Evolutionary conservation across 306 rosid species (phyloP).

Genomic region (Cucurbita pepo): DNA sequence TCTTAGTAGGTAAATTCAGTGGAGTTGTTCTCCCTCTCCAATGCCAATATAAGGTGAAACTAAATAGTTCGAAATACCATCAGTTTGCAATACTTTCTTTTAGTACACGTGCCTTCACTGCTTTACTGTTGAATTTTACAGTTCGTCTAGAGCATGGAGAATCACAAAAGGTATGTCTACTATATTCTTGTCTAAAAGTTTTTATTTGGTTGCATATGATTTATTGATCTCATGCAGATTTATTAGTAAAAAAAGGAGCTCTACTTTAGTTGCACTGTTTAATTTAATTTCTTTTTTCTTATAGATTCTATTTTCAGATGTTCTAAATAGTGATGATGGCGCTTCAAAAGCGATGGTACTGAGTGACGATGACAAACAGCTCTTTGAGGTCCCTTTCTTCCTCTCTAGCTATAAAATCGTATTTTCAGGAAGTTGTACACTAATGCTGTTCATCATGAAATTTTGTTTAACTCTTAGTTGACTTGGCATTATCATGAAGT

Average conservation of each 20-base stretch:
- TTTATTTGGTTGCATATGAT: conserved; percentile 2
- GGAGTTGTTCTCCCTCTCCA: neutral
- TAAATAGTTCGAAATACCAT: neutral
- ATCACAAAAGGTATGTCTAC: conserved; percentile 45
- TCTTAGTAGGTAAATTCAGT: conserved; percentile 18
- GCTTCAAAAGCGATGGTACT: conserved; percentile 46
- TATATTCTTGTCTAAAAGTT: conserved; percentile 22
- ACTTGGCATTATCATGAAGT: neutral
- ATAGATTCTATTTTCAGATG: conserved; percentile 74
- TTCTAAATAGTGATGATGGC: conserved; percentile 50
- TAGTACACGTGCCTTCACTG: neutral
- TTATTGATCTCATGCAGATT: neutral
- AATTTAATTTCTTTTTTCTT: conserved; percentile 8
- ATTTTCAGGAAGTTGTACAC: neutral
- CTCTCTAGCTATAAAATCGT: neutral
- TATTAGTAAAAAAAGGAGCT: neutral
- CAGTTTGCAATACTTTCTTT: neutral
- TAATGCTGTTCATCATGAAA: neutral
- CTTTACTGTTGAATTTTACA: conserved; percentile 23
- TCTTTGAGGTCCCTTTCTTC: conserved; percentile 29
- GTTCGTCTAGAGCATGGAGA: conserved; percentile 77
- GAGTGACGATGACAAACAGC: conserved; percentile 39
- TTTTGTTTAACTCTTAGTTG: neutral
- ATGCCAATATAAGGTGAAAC: neutral
- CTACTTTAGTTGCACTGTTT: neutral